Evolutionary conservation across 306 rosid species (phyloP).

Genomic region (Dryas alaskensis): DNA sequence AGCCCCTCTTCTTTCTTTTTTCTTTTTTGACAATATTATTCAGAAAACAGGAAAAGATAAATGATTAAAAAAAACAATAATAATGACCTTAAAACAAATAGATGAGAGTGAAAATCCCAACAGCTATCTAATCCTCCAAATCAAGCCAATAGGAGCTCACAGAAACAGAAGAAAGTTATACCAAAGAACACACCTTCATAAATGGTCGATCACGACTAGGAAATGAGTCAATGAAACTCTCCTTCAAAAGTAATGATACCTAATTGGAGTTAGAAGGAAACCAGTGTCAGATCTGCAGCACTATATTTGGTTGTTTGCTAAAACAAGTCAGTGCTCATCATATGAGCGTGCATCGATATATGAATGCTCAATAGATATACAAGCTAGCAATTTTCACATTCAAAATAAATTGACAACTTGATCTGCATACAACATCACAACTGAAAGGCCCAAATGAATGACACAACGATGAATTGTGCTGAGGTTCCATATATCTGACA

Average conservation of each 20-base stretch:
- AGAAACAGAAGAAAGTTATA: conserved; percentile 11
- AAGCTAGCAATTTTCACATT: not conserved
- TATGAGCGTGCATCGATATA: conserved; percentile 4
- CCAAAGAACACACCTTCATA: conserved; percentile 73
- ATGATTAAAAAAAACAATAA: no score
- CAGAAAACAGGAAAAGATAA: not conserved
- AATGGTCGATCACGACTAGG: conserved; percentile 83
- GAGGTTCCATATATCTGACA: conserved; percentile 2
- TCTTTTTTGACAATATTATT: not conserved
- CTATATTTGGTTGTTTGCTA: not conserved
- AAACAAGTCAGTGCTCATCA: conserved; percentile 14
- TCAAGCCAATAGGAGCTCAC: not conserved
- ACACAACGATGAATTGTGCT: not conserved
- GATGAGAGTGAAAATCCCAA: not conserved
- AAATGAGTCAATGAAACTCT: conserved; percentile 93
- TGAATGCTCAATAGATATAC: not conserved
- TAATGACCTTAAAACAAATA: not conserved
- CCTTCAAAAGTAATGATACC: conserved; percentile 98
- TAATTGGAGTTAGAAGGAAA: conserved; percentile 30
- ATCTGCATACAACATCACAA: not conserved
- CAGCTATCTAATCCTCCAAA: no score
- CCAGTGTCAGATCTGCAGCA: conserved; percentile 30
- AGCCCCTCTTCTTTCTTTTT: conserved; percentile 2
- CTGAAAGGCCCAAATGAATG: not conserved
- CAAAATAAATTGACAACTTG: not conserved